Conservation (phyloP, 2,329 filamentous ascomycete genomes). For the Paecilomyces niveus region DNA sequence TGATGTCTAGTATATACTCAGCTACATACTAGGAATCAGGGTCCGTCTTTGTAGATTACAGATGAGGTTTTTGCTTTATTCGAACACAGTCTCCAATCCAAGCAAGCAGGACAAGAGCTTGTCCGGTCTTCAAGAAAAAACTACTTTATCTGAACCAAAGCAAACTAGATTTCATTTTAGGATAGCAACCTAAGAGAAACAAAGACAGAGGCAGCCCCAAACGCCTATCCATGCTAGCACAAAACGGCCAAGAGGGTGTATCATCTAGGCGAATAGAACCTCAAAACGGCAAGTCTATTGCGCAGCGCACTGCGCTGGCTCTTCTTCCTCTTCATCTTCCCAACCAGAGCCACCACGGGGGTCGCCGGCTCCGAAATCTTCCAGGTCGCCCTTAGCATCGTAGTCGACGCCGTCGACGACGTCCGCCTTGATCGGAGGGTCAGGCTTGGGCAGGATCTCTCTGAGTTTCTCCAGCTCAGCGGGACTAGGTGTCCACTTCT, state of each 20-base stretch:
- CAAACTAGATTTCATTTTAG: background rate
- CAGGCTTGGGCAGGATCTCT: constrained; percentile 64
- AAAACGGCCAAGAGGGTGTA: constrained; percentile 1
- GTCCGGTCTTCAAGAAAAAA: no score
- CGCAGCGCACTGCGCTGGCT: constrained; percentile 42
- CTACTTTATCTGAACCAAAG: background rate
- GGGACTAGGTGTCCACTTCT: constrained; percentile 73
- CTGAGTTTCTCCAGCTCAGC: constrained; percentile 62
- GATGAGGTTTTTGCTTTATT: no score
- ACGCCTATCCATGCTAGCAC: constrained; percentile 1
- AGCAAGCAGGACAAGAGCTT: no score
- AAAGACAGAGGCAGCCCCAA: background rate
- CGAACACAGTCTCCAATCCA: no score
- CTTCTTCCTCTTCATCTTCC: constrained; percentile 44
- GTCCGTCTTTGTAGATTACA: no score
- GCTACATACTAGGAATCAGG: no score
- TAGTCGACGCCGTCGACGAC: constrained; percentile 83
- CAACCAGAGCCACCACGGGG: constrained; percentile 36
- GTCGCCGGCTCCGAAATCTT: constrained; percentile 52
- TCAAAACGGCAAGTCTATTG: constrained; percentile 28
- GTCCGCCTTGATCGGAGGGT: constrained; percentile 58
- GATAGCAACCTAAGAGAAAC: background rate
- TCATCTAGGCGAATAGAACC: constrained; percentile 1
- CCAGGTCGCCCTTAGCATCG: constrained; percentile 73
- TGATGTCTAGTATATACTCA: no score